phyloP scores from a whole-genome alignment of 768 basidiomycete species.

The Phallus indusiatus region DNA sequence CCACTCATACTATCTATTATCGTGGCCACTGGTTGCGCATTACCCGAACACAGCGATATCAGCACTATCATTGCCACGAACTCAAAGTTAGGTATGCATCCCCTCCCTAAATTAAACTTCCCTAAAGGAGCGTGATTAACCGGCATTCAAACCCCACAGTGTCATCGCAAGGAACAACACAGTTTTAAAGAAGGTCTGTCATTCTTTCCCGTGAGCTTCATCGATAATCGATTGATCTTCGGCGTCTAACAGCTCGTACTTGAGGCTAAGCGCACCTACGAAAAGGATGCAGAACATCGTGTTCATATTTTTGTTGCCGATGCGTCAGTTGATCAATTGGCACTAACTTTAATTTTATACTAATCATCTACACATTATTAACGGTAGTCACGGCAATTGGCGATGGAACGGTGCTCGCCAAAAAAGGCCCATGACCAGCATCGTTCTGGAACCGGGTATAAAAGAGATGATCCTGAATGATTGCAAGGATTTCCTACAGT shows the following conservation, averaged over 20 bases:
- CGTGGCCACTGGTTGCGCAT: constrained; percentile 83
- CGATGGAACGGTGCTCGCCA: constrained; percentile 83
- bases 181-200: constrained; percentile 57
- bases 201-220: neutral
- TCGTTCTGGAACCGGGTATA: constrained; percentile 80
- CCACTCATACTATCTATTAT: constrained; percentile 85
- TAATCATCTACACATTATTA: constrained; percentile 9
- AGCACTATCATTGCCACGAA: constrained; percentile 63
- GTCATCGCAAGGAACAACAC: constrained; percentile 85
- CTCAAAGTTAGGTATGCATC: constrained; percentile 66
- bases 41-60: constrained; percentile 68
- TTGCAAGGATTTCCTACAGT: constrained; percentile 75
- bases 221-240: neutral
- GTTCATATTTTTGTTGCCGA: constrained; percentile 87
- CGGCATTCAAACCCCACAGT: constrained; percentile 27
- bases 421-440: constrained; percentile 88
- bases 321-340: constrained; percentile 46
- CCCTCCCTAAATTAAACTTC: constrained; percentile 12
- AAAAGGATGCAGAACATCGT: constrained; percentile 84
- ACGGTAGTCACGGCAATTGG: constrained; percentile 68
- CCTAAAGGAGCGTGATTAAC: constrained; percentile 12
- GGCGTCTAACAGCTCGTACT: constrained; percentile 42
- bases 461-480: constrained; percentile 87
- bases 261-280: constrained; percentile 81
- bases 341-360: constrained; percentile 11